Evolutionary conservation across 1,284 basidiomycete species (phyloP).

Genomic region (Ustilago tritici): DNA sequence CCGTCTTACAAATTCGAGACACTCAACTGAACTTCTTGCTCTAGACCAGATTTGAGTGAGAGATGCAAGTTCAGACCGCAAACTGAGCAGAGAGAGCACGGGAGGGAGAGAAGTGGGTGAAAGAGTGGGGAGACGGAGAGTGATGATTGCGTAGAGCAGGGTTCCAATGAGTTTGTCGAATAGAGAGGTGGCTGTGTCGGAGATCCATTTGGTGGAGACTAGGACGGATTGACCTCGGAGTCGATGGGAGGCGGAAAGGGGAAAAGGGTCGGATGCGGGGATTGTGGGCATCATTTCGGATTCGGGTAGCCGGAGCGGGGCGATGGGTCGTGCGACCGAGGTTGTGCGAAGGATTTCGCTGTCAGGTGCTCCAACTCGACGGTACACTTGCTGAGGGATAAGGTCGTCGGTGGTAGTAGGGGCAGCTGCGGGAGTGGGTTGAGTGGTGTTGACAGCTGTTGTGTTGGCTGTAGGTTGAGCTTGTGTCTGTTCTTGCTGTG

Average conservation of each 20-base stretch:
- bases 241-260: conserved; percentile 23
- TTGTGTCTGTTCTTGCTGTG: background rate
- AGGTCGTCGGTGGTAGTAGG: background rate
- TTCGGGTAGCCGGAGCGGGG: conserved; percentile 28
- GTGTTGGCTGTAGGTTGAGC: background rate
- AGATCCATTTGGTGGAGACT: conserved; percentile 52
- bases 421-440: background rate
- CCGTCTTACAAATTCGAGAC: conserved; percentile 55
- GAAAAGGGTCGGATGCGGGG: background rate
- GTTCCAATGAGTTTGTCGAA: conserved; percentile 50
- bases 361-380: conserved; percentile 37
- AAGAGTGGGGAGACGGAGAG: conserved; percentile 50
- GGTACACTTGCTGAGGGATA: conserved; percentile 26
- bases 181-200: conserved; percentile 45
- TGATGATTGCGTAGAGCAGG: conserved; percentile 49
- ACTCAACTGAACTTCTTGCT: conserved; percentile 50
- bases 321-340: conserved; percentile 37
- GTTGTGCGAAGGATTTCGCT: conserved; percentile 35
- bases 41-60: conserved; percentile 46
- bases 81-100: conserved; percentile 46
- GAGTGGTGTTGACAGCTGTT: background rate
- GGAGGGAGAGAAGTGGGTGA: conserved; percentile 55
- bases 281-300: background rate
- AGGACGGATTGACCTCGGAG: conserved; percentile 47
- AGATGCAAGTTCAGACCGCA: conserved; percentile 46